Evolutionary conservation across 306 rosid genomes (phyloP).

Genomic region (Inga leiocalycina): DNA sequence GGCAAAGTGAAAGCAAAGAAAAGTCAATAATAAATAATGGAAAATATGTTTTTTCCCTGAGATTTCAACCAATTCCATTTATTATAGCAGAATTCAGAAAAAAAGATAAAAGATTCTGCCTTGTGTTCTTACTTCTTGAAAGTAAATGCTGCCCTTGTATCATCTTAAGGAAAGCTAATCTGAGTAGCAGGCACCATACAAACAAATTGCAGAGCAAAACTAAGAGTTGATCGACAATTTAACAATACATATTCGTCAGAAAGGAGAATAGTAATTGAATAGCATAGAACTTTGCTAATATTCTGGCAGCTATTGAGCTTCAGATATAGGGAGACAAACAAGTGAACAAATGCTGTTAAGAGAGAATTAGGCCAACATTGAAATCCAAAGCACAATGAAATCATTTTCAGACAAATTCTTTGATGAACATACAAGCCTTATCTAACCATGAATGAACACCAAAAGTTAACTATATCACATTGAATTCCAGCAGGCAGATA

Average conservation of each 20-base stretch:
- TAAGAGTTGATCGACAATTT: neutral
- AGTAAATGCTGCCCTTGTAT: neutral
- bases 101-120: neutral
- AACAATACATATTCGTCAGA: neutral
- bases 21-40: constrained; percentile 1
- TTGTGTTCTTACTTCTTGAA: neutral
- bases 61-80: neutral
- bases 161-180: neutral
- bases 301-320: neutral
- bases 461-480: neutral
- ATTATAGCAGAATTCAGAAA: neutral
- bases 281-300: neutral
- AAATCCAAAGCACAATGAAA: neutral
- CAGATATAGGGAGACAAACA: neutral
- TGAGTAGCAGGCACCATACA: neutral
- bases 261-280: neutral
- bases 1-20: neutral
- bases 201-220: neutral
- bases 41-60: constrained; percentile 12
- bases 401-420: neutral
- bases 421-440: neutral
- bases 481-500: constrained; percentile 13
- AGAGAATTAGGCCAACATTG: neutral
- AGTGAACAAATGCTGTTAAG: neutral
- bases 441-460: neutral